phyloP scores from a whole-genome alignment of 2,329 filamentous ascomycete genomes.

The Ascochyta fabae region DNA sequence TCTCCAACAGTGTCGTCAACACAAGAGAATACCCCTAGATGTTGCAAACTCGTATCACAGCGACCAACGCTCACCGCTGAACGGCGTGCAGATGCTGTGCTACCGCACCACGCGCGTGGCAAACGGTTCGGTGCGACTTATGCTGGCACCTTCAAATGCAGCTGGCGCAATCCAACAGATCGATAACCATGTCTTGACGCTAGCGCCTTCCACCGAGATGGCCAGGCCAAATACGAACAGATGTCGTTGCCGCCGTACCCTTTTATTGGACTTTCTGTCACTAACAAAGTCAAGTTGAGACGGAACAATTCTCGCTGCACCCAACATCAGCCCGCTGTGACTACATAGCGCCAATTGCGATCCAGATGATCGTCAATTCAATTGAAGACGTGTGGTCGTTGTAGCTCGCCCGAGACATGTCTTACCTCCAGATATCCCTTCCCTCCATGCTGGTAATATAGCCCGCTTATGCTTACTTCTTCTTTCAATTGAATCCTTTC shows the following conservation, averaged over 20 bases:
- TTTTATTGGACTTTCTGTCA: not conserved
- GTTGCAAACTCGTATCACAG: not conserved
- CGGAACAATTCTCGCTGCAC: not conserved
- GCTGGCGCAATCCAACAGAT: not conserved
- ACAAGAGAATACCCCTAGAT: not conserved
- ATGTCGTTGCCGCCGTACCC: conserved; percentile 1
- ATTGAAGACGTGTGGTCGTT: not conserved
- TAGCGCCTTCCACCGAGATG: conserved; percentile 14
- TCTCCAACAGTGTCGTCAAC: conserved; percentile 2
- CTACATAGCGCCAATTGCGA: not conserved
- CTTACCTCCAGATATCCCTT: not conserved
- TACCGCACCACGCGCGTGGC: conserved; percentile 7
- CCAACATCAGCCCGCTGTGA: not conserved
- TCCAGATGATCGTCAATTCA: too few species aligned
- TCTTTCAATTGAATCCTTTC: not conserved
- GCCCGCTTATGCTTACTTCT: not conserved
- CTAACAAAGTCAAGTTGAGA: not conserved
- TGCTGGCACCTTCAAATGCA: not conserved
- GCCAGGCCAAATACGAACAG: not conserved
- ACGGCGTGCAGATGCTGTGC: conserved; percentile 11
- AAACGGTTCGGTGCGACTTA: not conserved
- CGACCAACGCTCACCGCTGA: conserved; percentile 8
- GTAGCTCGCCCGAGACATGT: not conserved
- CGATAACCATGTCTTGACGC: not conserved
- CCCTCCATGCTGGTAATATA: not conserved